A percentile compares a stretch with the other conserved stretches of the same genome.
Conservation (phyloP, 2,329 filamentous ascomycete genomes). For the Shiraia sp. region DNA sequence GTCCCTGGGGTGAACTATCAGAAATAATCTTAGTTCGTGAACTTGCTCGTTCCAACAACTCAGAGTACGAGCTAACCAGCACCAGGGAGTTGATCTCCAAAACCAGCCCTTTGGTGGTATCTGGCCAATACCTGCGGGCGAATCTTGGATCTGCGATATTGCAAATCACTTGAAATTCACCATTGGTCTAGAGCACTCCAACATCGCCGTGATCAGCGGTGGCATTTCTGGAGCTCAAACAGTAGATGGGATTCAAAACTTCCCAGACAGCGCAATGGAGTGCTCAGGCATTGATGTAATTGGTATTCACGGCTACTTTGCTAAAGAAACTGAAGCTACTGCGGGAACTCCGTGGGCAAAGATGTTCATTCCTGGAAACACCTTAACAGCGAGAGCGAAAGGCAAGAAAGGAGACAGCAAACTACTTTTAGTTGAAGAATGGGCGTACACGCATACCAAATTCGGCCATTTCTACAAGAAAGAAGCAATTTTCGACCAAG, state of each 20-base stretch:
- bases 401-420: slow-evolving; percentile 30
- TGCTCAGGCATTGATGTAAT: slow-evolving; percentile 41
- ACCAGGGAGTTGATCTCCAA: slow-evolving; percentile 41
- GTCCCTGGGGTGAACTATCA: slow-evolving; percentile 33
- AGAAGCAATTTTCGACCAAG: slow-evolving; percentile 40
- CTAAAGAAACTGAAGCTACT: slow-evolving; percentile 23
- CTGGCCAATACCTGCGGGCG: slow-evolving; percentile 39
- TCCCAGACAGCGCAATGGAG: slow-evolving; percentile 37
- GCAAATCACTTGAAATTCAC: slow-evolving; percentile 36
- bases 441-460: slow-evolving; percentile 32
- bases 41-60: neutral
- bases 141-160: slow-evolving; percentile 42
- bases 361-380: slow-evolving; percentile 40
- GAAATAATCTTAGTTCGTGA: slow-evolving; percentile 38
- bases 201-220: slow-evolving; percentile 42
- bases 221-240: slow-evolving; percentile 38
- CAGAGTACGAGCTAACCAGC: slow-evolving; percentile 1
- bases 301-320: slow-evolving; percentile 40
- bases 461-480: slow-evolving; percentile 35
- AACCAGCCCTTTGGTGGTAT: slow-evolving; percentile 42
- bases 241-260: slow-evolving; percentile 30
- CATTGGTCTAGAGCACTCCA: slow-evolving; percentile 27
- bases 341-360: slow-evolving; percentile 41
- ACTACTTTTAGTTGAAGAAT: slow-evolving; percentile 40
- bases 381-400: slow-evolving; percentile 31